These are phyloP conservation scores for Vinca major DNA, from an alignment of 305 asterid species.

Conservation along the genomic window DNA sequence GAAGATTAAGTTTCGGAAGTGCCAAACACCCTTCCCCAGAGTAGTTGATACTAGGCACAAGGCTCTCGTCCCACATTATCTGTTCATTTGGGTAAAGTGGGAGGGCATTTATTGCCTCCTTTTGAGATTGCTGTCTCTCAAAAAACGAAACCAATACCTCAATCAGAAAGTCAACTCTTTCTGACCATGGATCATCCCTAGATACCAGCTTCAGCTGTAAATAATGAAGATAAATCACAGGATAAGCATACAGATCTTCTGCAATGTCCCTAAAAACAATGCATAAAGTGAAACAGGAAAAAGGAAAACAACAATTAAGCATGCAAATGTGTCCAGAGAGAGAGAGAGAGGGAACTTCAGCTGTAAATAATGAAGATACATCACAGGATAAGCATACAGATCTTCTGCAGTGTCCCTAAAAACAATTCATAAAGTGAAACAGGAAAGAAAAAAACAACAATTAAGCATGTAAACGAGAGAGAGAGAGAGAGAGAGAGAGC, in stretches of 20 bases:
- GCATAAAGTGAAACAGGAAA: neutral
- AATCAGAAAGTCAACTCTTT: constrained; percentile 82
- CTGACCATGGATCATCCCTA: constrained; percentile 79
- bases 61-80: constrained; percentile 99
- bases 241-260: constrained; percentile 2
- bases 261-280: neutral
- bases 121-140: constrained; percentile 89
- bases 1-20: constrained; percentile 92
- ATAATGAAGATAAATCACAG: constrained; percentile 10
- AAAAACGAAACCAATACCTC: constrained; percentile 91
- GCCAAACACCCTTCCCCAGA: constrained; percentile 99
- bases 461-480: neutral
- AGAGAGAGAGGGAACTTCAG: constrained; percentile 34
- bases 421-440: neutral
- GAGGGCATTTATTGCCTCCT: constrained; percentile 94
- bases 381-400: constrained; percentile 8
- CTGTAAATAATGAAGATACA: constrained; percentile 33
- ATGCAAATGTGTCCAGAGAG: neutral
- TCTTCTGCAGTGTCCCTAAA: neutral
- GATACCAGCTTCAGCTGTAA: constrained; percentile 83
- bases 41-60: constrained; percentile 95
- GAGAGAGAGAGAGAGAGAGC: neutral
- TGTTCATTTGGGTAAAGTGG: constrained; percentile 95
- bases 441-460: neutral
- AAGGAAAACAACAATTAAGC: neutral